Percentiles rank a stretch among this genome's conserved stretches.
Evolutionary conservation across 371 early-diverging fungal genomes (phyloP).

Genomic region (Rhizomucor miehei): DNA sequence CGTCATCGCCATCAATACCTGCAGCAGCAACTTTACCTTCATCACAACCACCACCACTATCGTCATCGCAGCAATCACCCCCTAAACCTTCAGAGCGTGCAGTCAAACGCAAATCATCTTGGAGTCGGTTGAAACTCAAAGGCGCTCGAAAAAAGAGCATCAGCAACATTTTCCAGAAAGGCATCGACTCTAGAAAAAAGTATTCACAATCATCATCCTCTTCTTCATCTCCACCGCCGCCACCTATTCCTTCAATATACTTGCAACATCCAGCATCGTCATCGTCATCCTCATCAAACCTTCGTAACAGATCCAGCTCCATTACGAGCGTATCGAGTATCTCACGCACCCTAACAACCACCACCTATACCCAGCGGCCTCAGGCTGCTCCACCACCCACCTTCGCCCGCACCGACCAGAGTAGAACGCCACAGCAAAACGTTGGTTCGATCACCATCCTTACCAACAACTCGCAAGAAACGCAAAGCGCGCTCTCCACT

Average conservation of each 20-base stretch:
- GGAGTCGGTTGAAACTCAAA: slow-evolving; percentile 18
- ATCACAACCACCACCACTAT: too few relatives aligned
- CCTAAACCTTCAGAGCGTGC: not conserved
- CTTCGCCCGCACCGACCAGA: slow-evolving; percentile 6
- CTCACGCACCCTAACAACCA: slow-evolving; percentile 30
- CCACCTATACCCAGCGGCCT: slow-evolving; percentile 15
- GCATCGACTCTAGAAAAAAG: slow-evolving; percentile 8
- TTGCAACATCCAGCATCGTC: not conserved
- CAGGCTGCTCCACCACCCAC: slow-evolving; percentile 4
- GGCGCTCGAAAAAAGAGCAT: slow-evolving; percentile 11
- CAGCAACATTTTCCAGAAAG: slow-evolving; percentile 14
- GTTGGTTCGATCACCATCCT: slow-evolving; percentile 10
- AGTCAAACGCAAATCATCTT: slow-evolving; percentile 14
- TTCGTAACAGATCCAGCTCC: slow-evolving; percentile 27
- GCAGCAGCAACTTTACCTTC: too few relatives aligned
- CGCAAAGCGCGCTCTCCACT: slow-evolving; percentile 8
- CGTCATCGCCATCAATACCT: too few relatives aligned
- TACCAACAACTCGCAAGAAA: slow-evolving; percentile 8
- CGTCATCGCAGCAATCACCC: too few relatives aligned
- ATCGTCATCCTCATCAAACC: not conserved
- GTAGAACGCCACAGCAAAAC: slow-evolving; percentile 3
- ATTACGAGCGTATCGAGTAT: slow-evolving; percentile 22
- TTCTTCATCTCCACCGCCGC: slow-evolving; percentile 3
- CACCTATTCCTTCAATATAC: not conserved
- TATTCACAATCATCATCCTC: slow-evolving; percentile 4